Conservation (phyloP, 495 filamentous ascomycete species). For the Staphylotrichum tortipilum region DNA sequence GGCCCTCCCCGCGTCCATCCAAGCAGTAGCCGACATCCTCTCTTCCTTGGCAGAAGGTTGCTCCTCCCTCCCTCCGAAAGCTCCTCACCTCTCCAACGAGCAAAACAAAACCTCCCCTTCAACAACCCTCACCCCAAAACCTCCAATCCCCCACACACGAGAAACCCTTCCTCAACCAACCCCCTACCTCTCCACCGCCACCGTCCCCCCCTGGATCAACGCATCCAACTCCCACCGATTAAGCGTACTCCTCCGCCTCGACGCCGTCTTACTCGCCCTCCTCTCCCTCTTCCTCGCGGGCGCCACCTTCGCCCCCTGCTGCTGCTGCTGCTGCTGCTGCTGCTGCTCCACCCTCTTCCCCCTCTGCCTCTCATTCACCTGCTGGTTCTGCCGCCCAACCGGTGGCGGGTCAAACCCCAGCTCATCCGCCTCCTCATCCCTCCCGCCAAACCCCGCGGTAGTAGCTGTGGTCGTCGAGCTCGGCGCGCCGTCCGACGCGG, state of each 20-base stretch:
- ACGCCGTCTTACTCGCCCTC: constrained; percentile 21
- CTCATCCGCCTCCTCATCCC: constrained; percentile 10
- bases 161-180: background rate
- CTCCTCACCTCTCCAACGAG: too few species aligned
- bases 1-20: background rate
- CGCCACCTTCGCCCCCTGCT: background rate
- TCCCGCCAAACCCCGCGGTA: background rate
- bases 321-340: background rate
- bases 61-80: too few species aligned
- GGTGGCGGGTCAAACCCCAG: background rate
- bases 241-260: constrained; percentile 59
- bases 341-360: background rate
- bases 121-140: too few species aligned
- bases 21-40: background rate
- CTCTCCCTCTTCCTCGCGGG: constrained; percentile 33
- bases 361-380: background rate
- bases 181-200: background rate
- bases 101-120: too few species aligned
- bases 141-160: background rate
- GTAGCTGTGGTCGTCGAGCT: background rate
- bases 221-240: constrained; percentile 63
- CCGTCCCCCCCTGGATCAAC: constrained; percentile 20
- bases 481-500: background rate
- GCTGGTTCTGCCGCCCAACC: background rate
- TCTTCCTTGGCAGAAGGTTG: too few species aligned